Conservation (phyloP, 2,329 filamentous ascomycete species). For the Aspergillus intermedius region DNA sequence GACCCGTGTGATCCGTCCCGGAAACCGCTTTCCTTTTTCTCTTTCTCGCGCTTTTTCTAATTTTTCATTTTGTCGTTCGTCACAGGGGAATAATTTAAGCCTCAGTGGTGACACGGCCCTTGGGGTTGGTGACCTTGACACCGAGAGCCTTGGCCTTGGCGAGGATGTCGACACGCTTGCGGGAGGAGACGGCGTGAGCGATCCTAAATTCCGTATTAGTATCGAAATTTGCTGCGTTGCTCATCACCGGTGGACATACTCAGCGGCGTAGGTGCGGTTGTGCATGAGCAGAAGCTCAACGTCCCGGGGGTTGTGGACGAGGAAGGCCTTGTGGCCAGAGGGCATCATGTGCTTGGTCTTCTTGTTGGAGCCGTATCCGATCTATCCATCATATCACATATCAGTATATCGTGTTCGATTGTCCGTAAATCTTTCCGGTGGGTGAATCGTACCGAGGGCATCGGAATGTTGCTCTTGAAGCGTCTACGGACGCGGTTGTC, state of each 20-base stretch:
- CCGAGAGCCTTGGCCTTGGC: slow-evolving; percentile 94
- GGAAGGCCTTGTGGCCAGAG: slow-evolving; percentile 99
- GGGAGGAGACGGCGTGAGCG: slow-evolving; percentile 92
- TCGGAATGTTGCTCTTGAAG: slow-evolving; percentile 90
- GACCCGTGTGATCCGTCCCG: not conserved
- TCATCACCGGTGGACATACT: slow-evolving; percentile 55
- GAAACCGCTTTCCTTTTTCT: not conserved
- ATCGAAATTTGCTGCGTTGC: not conserved
- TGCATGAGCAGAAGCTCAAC: slow-evolving; percentile 99
- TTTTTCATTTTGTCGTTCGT: no score
- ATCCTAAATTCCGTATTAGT: slow-evolving; percentile 57
- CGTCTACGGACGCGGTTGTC: slow-evolving; percentile 96
- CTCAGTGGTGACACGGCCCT: slow-evolving; percentile 98
- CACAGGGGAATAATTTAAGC: slow-evolving; percentile 42
- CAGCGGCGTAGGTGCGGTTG: slow-evolving; percentile 97
- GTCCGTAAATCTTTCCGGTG: not conserved
- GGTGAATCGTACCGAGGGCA: slow-evolving; percentile 82
- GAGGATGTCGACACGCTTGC: slow-evolving; percentile 98
- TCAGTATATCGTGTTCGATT: slow-evolving; percentile 4
- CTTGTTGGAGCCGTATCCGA: slow-evolving; percentile 98
- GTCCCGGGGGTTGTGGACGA: slow-evolving; percentile 93
- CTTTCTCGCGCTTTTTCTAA: not conserved
- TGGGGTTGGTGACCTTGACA: slow-evolving; percentile 99
- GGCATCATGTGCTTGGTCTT: slow-evolving; percentile 99
- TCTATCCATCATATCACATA: slow-evolving; percentile 49